A percentile compares a stretch with the other conserved stretches of the same genome.
phyloP scores from a whole-genome alignment of 208 protist species.

The Tritrichomonas foetus region DNA sequence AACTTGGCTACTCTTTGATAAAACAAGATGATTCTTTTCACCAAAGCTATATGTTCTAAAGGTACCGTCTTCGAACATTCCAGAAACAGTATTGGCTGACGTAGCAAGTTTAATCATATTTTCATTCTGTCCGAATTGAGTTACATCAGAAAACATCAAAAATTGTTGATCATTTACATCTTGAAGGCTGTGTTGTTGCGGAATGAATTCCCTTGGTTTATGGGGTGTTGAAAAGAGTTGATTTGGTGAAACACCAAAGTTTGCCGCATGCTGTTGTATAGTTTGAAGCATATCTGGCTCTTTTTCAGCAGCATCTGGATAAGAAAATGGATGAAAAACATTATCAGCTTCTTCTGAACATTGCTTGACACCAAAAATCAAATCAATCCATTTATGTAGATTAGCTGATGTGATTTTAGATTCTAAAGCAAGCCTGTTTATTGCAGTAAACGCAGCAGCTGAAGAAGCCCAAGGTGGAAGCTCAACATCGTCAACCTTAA shows the following conservation, averaged over 20 bases:
- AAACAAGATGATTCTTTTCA: no score
- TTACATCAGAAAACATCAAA: no score
- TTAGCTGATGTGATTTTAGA: constrained; percentile 66
- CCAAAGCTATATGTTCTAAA: no score
- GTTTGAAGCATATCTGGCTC: neutral
- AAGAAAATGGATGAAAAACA: neutral
- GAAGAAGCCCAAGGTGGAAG: constrained; percentile 53
- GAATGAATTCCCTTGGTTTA: neutral
- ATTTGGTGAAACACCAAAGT: neutral
- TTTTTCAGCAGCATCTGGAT: neutral
- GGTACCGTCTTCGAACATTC: no score
- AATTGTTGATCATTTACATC: no score
- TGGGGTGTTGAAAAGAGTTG: neutral
- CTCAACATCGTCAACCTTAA: constrained; percentile 40
- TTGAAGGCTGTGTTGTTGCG: neutral
- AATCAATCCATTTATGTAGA: constrained; percentile 91
- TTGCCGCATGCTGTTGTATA: neutral
- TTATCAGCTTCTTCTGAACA: neutral
- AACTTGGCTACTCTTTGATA: no score
- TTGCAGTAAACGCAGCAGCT: constrained; percentile 44
- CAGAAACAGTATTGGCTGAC: no score
- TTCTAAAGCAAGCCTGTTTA: constrained; percentile 54
- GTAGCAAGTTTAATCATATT: no score
- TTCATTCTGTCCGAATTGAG: no score
- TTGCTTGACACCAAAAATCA: constrained; percentile 79